A percentile compares a stretch with the other conserved stretches of the same genome.
Evolutionary conservation across 352 stramenopile genomes (phyloP).

Genomic region (Thraustochytrium striatum): DNA sequence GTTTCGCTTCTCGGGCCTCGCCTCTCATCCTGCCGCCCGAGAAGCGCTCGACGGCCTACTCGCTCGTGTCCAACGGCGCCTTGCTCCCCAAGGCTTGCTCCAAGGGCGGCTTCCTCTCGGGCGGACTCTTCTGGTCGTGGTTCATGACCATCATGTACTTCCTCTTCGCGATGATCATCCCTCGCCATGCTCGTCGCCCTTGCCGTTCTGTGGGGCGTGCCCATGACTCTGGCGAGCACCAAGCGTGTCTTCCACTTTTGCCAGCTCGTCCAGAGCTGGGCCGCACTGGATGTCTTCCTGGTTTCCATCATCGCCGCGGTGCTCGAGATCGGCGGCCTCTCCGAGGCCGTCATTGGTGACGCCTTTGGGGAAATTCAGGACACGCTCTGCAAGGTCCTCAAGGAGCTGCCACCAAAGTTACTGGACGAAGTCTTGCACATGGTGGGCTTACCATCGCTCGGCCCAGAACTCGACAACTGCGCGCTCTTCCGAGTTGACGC

Average conservation of each 20-base stretch:
- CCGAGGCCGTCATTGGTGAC: constrained; percentile 17
- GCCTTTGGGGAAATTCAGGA: constrained; percentile 10
- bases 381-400: constrained; percentile 7
- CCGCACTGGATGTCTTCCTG: constrained; percentile 32
- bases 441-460: background rate
- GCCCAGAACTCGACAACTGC: constrained; percentile 26
- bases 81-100: constrained; percentile 13
- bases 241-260: constrained; percentile 30
- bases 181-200: constrained; percentile 26
- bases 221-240: constrained; percentile 18
- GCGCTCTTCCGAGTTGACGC: constrained; percentile 44
- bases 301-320: constrained; percentile 35
- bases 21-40: constrained; percentile 39
- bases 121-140: constrained; percentile 24
- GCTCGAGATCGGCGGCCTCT: constrained; percentile 33
- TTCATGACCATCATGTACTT: constrained; percentile 50
- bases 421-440: constrained; percentile 10
- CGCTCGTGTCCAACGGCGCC: constrained; percentile 16
- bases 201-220: constrained; percentile 34
- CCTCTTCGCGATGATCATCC: constrained; percentile 35
- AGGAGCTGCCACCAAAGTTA: background rate
- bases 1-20: constrained; percentile 45
- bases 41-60: constrained; percentile 20
- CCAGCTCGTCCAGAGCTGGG: constrained; percentile 27
- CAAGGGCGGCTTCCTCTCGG: constrained; percentile 38